Percentiles rank a stretch among this genome's conserved stretches.
phyloP scores from a whole-genome alignment of 805 yeast genomes.

The Metschnikowia sp. region DNA sequence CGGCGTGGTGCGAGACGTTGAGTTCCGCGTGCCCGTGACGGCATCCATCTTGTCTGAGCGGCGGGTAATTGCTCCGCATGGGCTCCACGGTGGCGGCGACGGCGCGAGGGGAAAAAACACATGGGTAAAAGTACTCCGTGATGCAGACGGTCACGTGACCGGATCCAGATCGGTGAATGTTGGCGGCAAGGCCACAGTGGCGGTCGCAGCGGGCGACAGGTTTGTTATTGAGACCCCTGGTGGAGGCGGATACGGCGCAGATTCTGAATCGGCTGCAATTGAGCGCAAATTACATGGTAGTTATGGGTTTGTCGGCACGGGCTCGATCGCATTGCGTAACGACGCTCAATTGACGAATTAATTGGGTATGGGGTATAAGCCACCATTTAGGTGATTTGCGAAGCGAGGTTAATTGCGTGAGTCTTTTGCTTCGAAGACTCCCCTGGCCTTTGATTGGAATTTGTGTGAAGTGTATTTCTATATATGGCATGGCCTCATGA shows the following conservation, averaged over 20 bases:
- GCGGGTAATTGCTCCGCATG: slow-evolving; percentile 81
- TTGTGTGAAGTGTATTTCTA: no score
- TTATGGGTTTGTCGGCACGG: slow-evolving; percentile 26
- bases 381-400: no score
- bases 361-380: not conserved
- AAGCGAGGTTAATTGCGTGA: no score
- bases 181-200: slow-evolving; percentile 20
- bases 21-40: slow-evolving; percentile 18
- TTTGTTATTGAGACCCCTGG: slow-evolving; percentile 41
- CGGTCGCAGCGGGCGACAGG: slow-evolving; percentile 38
- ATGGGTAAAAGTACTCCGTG: slow-evolving; percentile 28
- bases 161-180: slow-evolving; percentile 14
- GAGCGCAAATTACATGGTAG: slow-evolving; percentile 11
- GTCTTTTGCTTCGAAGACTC: no score
- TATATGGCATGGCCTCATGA: no score
- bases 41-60: slow-evolving; percentile 71
- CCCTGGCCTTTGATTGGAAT: no score
- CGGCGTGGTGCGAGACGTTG: slow-evolving; percentile 20
- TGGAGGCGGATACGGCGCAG: slow-evolving; percentile 42
- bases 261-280: not conserved
- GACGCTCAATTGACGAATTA: slow-evolving; percentile 37
- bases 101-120: slow-evolving; percentile 63
- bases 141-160: slow-evolving; percentile 21
- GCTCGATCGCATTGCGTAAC: slow-evolving; percentile 34
- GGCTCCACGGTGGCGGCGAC: slow-evolving; percentile 75